Base-by-base conservation (phyloP, 768 basidiomycete species). In the Lepiota brunneoincarnata region DNA sequence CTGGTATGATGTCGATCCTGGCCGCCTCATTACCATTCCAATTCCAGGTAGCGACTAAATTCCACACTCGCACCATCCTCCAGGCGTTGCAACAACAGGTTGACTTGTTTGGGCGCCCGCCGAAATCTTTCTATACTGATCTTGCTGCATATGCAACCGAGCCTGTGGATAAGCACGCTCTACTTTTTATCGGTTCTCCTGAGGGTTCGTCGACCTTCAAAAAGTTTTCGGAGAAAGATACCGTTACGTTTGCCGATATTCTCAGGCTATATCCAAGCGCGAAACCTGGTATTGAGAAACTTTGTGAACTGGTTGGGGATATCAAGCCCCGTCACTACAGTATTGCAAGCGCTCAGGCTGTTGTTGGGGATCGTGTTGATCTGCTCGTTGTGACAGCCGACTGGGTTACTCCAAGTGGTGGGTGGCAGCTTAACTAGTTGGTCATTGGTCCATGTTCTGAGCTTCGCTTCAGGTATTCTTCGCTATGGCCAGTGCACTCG, bases 321-420 rank as follows among this genome's bases (percentile, higher is more conserved):
- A 98, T 93, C 75, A 94, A 97, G 70, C 95, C 96, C 3, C 81
- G 97, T 58, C 97, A 98, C 70, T 99, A 99, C 71, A 96, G 93
- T 69, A 99, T 99, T 64, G 96, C 97, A 18, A 93, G 91, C 60
- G 84, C 93, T 31, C 96, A 98, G 70, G 90, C 89, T 63, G 94
- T 90, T 52, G 95, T 98, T 14, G 97, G 97, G 4, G 82, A 98
- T 66, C 83, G 90, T 53, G 94, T 99, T 6, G 96, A 99, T 69
- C 75, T 99, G 24, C 75, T 99, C 54, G 89, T 99, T 57, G 97
- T 99, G 34, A 95, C 93, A 1, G 95, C 98, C 31, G 94, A 98
- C 57, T 99, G 97, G 97, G 65, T 79, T 38, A 84, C 89, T 15
- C 87, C 94, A 9, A 80, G 73, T 62, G 95, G 95, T 93, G 63